Evolutionary conservation across 1,284 basidiomycete genomes (phyloP).

Genomic region (Moesziomyces sp.): DNA sequence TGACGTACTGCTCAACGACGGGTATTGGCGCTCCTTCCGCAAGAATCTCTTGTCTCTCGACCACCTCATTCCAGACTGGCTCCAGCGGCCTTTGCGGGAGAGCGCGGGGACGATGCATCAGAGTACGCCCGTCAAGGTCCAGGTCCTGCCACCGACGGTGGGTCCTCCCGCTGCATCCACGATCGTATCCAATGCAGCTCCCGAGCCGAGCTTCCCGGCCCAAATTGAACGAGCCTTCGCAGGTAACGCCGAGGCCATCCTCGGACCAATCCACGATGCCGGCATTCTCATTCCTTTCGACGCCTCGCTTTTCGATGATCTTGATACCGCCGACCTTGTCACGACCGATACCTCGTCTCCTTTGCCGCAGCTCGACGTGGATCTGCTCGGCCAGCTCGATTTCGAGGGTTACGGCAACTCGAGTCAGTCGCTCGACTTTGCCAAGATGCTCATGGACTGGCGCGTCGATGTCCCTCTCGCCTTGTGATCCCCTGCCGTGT

Average conservation of each 20-base stretch:
- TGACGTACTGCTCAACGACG: constrained; percentile 42
- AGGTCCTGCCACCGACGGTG: not conserved
- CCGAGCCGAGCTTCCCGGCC: not conserved
- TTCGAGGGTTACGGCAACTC: constrained; percentile 39
- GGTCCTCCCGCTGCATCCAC: not conserved
- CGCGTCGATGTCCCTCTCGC: constrained; percentile 30
- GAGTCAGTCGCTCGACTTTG: constrained; percentile 41
- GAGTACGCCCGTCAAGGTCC: not conserved
- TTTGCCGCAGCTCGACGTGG: constrained; percentile 32
- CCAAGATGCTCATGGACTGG: constrained; percentile 46
- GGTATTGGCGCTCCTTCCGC: constrained; percentile 45
- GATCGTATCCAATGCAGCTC: not conserved
- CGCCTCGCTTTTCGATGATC: constrained; percentile 13
- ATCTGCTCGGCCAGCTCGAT: constrained; percentile 38
- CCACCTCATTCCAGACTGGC: constrained; percentile 36
- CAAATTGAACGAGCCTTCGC: constrained; percentile 3
- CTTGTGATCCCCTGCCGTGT: not conserved
- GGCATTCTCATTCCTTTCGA: constrained; percentile 18
- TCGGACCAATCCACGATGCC: not conserved
- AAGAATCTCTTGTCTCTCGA: constrained; percentile 28
- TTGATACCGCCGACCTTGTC: constrained; percentile 13
- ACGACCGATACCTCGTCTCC: constrained; percentile 7
- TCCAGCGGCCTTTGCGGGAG: constrained; percentile 21
- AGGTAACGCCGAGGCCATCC: not conserved
- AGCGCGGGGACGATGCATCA: not conserved